Evolutionary conservation across 1,139 yeast species (phyloP), one percentile per base, ranked within the genome.

Genomic region (Pichia norvegensis): DNA sequence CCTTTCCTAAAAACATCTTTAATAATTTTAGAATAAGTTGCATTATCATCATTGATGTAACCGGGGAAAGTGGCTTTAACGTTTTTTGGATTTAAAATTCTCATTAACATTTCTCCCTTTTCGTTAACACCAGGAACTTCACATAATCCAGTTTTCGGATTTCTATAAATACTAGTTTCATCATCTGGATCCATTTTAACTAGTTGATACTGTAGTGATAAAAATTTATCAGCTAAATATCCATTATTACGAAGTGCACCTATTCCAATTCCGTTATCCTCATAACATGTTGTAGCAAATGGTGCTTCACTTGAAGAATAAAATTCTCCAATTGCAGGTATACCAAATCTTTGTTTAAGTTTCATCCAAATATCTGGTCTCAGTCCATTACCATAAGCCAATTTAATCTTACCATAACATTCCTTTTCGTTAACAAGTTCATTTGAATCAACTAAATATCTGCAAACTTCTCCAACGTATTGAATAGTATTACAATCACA

Each of bases 251-350:
- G 79, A 58, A 95, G 83, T 0, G 97, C 95, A 11, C 97, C 97
- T 36, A 87, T 73, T 11, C 95, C 97, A 39, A 54, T 48, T 56
- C 72, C 80, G 43, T 81, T 83, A 29, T 95, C 94, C 66, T 90
- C 97, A 58, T 77, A 75, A 57, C 80, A 83, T 4, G 95, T 86
- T n/a, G 90, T 77, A 1, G 95, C 96, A 55, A 86, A 77, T 23
- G 97, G 97, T 3, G 94, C 81, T 62, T 92, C 98, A 1, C 97
- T 87, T 2, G 96, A 84, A 0, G 95, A 95, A 64, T 90, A 92
- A 61, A 90, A 90, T 62, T 92, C 98, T 20, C 95, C 95, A 54
- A 92, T 73, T 9, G 76, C 83, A 19, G 74, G 69, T 51, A 92
- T 82, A 49, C 78, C 74, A 70, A 90, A 92, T 52, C 95, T 70